Conservation (phyloP, 2,329 filamentous ascomycete genomes). For the Cladophialophora immunda region DNA sequence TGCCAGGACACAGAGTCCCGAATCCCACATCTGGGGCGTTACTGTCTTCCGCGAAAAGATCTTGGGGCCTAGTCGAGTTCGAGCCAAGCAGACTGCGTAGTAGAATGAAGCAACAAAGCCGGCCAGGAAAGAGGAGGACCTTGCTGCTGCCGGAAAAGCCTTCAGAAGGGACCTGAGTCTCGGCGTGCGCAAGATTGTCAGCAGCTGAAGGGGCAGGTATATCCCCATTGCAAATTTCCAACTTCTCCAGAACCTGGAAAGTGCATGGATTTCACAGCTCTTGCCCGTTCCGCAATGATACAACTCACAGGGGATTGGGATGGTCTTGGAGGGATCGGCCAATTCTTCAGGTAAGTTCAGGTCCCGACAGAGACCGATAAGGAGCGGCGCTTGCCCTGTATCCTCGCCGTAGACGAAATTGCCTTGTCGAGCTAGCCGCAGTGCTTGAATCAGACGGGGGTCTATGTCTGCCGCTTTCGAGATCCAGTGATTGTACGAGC, state of each 20-base stretch:
- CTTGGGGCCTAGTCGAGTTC: slow-evolving; percentile 76
- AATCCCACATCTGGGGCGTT: slow-evolving; percentile 66
- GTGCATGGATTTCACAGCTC: slow-evolving; percentile 77
- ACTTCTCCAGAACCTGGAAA: slow-evolving; percentile 71
- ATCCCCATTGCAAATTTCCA: slow-evolving; percentile 79
- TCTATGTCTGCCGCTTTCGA: slow-evolving; percentile 79
- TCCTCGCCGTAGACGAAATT: slow-evolving; percentile 76
- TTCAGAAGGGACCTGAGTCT: slow-evolving; percentile 49
- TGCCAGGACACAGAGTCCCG: slow-evolving; percentile 70
- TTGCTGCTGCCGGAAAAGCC: slow-evolving; percentile 68
- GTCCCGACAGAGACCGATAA: slow-evolving; percentile 76
- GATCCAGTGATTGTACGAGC: slow-evolving; percentile 83
- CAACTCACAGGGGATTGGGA: slow-evolving; percentile 82
- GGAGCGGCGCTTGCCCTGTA: slow-evolving; percentile 72
- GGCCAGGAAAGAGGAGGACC: slow-evolving; percentile 80
- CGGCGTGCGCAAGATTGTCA: slow-evolving; percentile 61
- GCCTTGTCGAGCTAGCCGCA: slow-evolving; percentile 71
- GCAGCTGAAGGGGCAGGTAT: slow-evolving; percentile 77
- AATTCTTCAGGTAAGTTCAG: slow-evolving; percentile 73
- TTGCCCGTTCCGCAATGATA: slow-evolving; percentile 81
- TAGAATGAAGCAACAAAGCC: slow-evolving; percentile 82
- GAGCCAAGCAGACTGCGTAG: slow-evolving; percentile 81
- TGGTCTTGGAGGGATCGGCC: slow-evolving; percentile 74
- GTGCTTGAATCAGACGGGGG: slow-evolving; percentile 74
- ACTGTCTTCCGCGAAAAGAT: slow-evolving; percentile 64